Conservation (phyloP, 2,329 filamentous ascomycete genomes). For the Trichoderma afroharzianum region DNA sequence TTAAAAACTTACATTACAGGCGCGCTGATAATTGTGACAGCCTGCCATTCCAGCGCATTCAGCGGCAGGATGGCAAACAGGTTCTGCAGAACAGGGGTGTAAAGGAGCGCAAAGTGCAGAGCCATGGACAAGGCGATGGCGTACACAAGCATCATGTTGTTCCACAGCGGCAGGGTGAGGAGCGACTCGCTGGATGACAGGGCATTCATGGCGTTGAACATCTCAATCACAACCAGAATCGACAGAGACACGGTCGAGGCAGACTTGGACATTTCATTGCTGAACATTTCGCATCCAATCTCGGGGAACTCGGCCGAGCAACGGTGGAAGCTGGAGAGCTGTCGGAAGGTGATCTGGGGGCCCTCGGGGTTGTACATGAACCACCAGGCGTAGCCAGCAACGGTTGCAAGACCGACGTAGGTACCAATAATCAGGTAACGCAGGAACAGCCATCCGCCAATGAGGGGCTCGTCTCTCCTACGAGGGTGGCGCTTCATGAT, state of each 20-base stretch:
- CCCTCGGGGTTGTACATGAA: slow-evolving; percentile 94
- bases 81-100: slow-evolving; percentile 81
- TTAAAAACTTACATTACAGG: slow-evolving; percentile 78
- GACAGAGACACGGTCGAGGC: slow-evolving; percentile 92
- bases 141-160: slow-evolving; percentile 97
- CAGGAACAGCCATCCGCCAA: slow-evolving; percentile 95
- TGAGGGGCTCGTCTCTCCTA: slow-evolving; percentile 88
- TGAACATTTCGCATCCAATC: slow-evolving; percentile 90
- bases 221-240: slow-evolving; percentile 93
- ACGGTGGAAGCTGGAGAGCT: slow-evolving; percentile 89
- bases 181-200: slow-evolving; percentile 93
- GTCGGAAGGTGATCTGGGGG: slow-evolving; percentile 85
- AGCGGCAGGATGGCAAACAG: slow-evolving; percentile 90
- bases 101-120: slow-evolving; percentile 90
- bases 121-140: slow-evolving; percentile 91
- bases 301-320: slow-evolving; percentile 82
- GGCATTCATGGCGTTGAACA: slow-evolving; percentile 99
- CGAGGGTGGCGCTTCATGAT: slow-evolving; percentile 91
- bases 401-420: slow-evolving; percentile 92
- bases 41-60: slow-evolving; percentile 84
- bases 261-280: slow-evolving; percentile 77
- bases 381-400: slow-evolving; percentile 99
- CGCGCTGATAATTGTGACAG: slow-evolving; percentile 80
- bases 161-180: slow-evolving; percentile 90
- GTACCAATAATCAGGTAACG: slow-evolving; percentile 94